These are phyloP conservation scores for Zasmidium angulare DNA, from an alignment of 2,329 filamentous ascomycete genomes.

Conservation along the genomic window DNA sequence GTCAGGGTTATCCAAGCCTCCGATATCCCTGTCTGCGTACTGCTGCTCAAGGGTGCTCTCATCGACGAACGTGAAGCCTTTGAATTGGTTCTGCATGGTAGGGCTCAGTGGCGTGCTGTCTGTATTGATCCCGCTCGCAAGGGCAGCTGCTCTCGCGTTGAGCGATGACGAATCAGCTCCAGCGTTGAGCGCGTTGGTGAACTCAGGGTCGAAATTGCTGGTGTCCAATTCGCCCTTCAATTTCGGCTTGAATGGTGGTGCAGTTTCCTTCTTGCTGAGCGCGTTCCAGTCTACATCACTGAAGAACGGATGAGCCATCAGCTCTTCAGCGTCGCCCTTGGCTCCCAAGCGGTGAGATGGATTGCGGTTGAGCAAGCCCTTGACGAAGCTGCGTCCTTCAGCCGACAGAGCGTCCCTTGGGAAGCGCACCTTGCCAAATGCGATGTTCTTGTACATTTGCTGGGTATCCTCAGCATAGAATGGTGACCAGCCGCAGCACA, in stretches of 20 bases:
- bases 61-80: conserved; percentile 98
- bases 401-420: conserved; percentile 90
- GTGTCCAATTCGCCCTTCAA: conserved; percentile 94
- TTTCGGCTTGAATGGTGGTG: conserved; percentile 96
- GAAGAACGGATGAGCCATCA: conserved; percentile 95
- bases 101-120: conserved; percentile 91
- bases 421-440: conserved; percentile 96
- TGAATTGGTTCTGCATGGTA: conserved; percentile 96
- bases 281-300: conserved; percentile 89
- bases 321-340: conserved; percentile 84
- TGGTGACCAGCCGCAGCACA: conserved; percentile 99
- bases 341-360: conserved; percentile 93
- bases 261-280: conserved; percentile 84
- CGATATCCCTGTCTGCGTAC: conserved; percentile 51
- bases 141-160: conserved; percentile 83
- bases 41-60: conserved; percentile 91
- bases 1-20: conserved; percentile 42
- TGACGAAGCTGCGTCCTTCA: conserved; percentile 96
- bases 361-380: conserved; percentile 94
- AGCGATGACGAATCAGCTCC: conserved; percentile 77
- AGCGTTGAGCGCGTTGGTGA: conserved; percentile 88
- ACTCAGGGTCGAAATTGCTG: conserved; percentile 97
- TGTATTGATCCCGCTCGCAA: conserved; percentile 77
- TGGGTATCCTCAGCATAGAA: conserved; percentile 99
- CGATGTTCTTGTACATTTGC: conserved; percentile 99